A percentile compares a stretch with the other conserved stretches of the same genome.
Evolutionary conservation across 768 basidiomycete genomes (phyloP).

Genomic region (Suillus placidus): DNA sequence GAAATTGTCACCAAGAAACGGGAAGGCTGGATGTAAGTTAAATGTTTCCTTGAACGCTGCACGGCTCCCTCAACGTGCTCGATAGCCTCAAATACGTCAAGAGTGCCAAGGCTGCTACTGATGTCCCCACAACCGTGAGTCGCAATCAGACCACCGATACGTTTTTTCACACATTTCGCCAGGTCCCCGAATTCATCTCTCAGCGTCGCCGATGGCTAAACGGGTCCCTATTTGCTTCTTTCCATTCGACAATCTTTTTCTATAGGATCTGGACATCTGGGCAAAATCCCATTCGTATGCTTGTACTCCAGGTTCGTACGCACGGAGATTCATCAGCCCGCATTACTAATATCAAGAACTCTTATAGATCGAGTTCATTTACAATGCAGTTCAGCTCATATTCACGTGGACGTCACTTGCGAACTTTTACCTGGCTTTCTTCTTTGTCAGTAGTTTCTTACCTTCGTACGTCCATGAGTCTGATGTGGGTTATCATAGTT

Average conservation of each 20-base stretch:
- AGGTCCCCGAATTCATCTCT: constrained; percentile 92
- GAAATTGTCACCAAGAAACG: constrained; percentile 90
- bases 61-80: constrained; percentile 1
- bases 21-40: constrained; percentile 77
- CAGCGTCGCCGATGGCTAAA: constrained; percentile 90
- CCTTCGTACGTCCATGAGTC: constrained; percentile 19
- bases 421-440: constrained; percentile 94
- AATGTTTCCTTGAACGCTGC: neutral
- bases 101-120: constrained; percentile 94
- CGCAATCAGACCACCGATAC: neutral
- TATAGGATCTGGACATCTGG: constrained; percentile 89
- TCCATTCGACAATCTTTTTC: constrained; percentile 90
- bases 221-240: constrained; percentile 90
- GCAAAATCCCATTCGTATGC: constrained; percentile 86
- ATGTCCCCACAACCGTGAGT: constrained; percentile 73
- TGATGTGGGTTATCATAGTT: constrained; percentile 51
- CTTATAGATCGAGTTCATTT: constrained; percentile 81
- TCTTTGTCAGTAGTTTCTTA: constrained; percentile 67
- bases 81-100: constrained; percentile 83
- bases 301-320: constrained; percentile 55
- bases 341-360: neutral
- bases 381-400: constrained; percentile 85
- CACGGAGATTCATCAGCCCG: neutral
- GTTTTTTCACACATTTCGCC: constrained; percentile 2
- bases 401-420: constrained; percentile 95